Base-by-base conservation (phyloP, 148 eudicot genomes). In the Fallopia convolvulus region DNA sequence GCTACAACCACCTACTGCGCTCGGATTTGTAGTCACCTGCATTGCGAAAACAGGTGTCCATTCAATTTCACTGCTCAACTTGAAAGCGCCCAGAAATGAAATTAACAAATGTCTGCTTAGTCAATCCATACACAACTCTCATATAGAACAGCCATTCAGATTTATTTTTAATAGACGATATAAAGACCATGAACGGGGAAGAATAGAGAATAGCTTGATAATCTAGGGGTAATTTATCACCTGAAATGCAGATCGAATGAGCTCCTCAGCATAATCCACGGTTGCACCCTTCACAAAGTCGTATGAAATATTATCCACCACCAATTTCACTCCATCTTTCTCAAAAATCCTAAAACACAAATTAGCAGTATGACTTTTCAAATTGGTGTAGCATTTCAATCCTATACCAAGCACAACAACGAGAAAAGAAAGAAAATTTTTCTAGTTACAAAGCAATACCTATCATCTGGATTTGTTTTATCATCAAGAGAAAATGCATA, bases 261-360 rank as follows among this genome's bases (percentile, higher is more conserved):
- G 91, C 89, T 96, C 99, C 89, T 96, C 95, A 30, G 87, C 99
- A 88, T 93, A 93, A 91, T 96, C 99, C 84, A 96, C 86, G 56
- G 90, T 93, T 21, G 99, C 89, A 60, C 99, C 99, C 81, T 93
- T 96, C 73, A 96, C 99, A 80, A 96, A 96, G 82, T 86, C 99
- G n/a, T 85, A 86, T 5, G 99, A 96, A 76, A 96, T 88, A 18
- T 83, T 88, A 83, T 96, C 99, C 40, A 96, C 90, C 79, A 96
- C 97, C 89, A 96, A 78, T 80, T 91, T 93, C 68, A 90, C 92
- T 72, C 99, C 99, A 80, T 93, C 91, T 83, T 80, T 92, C 80
- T 93, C 98, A 32, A 96, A 93, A 80, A 96, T 74, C 80, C 99
- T 96, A 70, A 83, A 88, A 36, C 20, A 42, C 52, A 73, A 12